Evolutionary conservation across 1,139 yeast genomes (phyloP), one percentile per base, ranked within the genome.

Genomic region (Debaryomycetaceae sp.): DNA sequence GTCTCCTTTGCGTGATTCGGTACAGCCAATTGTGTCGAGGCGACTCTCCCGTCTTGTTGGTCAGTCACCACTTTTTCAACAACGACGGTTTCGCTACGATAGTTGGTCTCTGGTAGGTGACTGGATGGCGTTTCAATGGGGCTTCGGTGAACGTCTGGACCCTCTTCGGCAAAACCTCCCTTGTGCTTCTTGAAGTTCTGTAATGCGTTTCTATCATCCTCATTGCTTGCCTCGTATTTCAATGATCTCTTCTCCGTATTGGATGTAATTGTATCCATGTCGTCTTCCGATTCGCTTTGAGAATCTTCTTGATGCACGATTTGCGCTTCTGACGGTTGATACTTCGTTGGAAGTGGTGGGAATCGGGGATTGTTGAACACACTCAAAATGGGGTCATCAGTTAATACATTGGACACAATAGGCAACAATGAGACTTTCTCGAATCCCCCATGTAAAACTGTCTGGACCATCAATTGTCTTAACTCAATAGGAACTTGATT

Each of bases 351-450:
- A 44, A 76, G 65, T 36, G 88, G 78, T 2, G 97, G 97, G 53
- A 89, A 79, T 52, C 95, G 72, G 35, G 97, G 96, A 55, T 87
- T 87, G 48, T 81, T 76, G 55, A 88, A 70, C 3, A 82, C 74
- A 57, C 83, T 81, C 38, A 76, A 50, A 20, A 76, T 52, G 2
- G 63, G 64, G 49, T 74, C 74, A 23, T 64, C 55, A 3, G 69
- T 70, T 51, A 87, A 62, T 5, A 75, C 66, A 2, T 72, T 63
- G n/a, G 79, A 64, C 1, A 87, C 84, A 50, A 89, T 82, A 9
- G 97, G 96, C 49, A 87, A 69, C 27, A 87, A 71, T 8, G 88
- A 82, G 37, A 78, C 75, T 48, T 81, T 80, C 39, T 76, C 77
- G 43, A 69, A 71, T 4, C 87, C 87, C 3, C 96, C 95, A 54